Evolutionary conservation across 345 rosid genomes (phyloP).

Genomic region (Gossypium anomalum): DNA sequence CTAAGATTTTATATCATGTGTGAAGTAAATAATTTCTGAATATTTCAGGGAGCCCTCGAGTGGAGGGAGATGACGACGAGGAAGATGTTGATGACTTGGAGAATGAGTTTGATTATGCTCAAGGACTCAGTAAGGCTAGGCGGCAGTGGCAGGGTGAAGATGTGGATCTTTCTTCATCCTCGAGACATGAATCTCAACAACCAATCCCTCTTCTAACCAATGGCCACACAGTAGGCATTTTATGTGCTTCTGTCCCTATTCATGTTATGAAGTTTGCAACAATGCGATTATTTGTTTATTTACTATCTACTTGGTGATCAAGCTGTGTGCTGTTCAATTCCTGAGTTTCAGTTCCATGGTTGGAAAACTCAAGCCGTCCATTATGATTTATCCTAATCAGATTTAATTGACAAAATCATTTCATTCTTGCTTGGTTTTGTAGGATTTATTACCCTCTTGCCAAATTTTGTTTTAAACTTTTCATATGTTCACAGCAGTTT

Average conservation of each 20-base stretch:
- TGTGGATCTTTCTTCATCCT: slow-evolving; percentile 74
- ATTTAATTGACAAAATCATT: background rate
- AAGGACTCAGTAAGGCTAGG: slow-evolving; percentile 56
- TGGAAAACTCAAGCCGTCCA: background rate
- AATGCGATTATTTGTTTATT: background rate
- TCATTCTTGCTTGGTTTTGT: background rate
- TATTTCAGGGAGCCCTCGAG: slow-evolving; percentile 81
- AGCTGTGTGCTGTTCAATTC: background rate
- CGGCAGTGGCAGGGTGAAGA: slow-evolving; percentile 84
- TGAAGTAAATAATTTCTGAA: background rate
- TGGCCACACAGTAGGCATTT: slow-evolving; percentile 64
- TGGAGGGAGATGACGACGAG: slow-evolving; percentile 97
- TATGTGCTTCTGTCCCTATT: background rate
- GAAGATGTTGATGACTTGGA: slow-evolving; percentile 94
- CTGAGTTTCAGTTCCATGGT: background rate
- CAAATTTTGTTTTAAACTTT: background rate
- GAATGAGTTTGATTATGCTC: slow-evolving; percentile 83
- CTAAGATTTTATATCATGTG: background rate
- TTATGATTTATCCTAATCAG: background rate
- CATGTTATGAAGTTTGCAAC: background rate
- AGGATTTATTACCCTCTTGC: background rate
- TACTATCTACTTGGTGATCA: background rate
- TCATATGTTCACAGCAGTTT: background rate
- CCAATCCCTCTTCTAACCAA: slow-evolving; percentile 92
- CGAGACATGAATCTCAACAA: slow-evolving; percentile 83